Percentiles rank a stretch among this genome's conserved stretches.
phyloP scores from a whole-genome alignment of 805 yeast species.

The Zygosaccharomyces lentus region DNA sequence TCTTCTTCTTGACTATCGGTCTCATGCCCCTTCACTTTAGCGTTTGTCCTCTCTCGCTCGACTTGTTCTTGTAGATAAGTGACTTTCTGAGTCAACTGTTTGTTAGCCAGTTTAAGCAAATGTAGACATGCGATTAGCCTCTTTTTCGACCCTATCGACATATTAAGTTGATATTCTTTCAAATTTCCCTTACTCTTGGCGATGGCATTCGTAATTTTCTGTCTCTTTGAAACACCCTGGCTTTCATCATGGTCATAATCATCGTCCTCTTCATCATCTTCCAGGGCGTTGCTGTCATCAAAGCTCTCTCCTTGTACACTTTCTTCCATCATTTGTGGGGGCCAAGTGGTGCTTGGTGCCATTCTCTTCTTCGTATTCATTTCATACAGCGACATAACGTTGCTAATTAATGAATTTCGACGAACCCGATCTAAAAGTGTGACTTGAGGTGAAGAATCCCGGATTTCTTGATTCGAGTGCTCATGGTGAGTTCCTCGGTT shows the following conservation, averaged over 20 bases:
- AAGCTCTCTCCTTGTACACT: constrained; percentile 45
- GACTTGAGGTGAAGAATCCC: neutral
- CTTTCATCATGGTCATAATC: constrained; percentile 6
- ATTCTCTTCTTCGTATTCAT: constrained; percentile 38
- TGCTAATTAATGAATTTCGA: constrained; percentile 35
- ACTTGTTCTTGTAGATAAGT: constrained; percentile 55
- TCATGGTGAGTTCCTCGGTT: neutral
- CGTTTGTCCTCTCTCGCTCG: constrained; percentile 41
- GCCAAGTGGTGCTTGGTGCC: constrained; percentile 20
- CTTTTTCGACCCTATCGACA: constrained; percentile 68
- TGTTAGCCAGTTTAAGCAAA: constrained; percentile 74
- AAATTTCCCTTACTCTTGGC: constrained; percentile 36
- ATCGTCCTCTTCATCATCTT: constrained; percentile 17
- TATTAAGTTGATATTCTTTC: constrained; percentile 35
- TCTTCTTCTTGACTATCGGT: constrained; percentile 12
- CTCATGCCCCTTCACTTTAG: constrained; percentile 5
- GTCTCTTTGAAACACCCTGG: constrained; percentile 30
- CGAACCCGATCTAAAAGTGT: constrained; percentile 20
- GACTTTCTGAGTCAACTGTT: constrained; percentile 65
- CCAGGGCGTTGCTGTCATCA: constrained; percentile 46
- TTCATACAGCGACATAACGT: constrained; percentile 46
- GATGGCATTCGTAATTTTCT: constrained; percentile 37
- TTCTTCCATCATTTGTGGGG: constrained; percentile 28
- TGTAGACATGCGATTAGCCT: constrained; percentile 76
- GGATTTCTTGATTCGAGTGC: neutral